phyloP scores from a whole-genome alignment of 2,329 filamentous ascomycete genomes.

The Mycosphaerella arachidis region DNA sequence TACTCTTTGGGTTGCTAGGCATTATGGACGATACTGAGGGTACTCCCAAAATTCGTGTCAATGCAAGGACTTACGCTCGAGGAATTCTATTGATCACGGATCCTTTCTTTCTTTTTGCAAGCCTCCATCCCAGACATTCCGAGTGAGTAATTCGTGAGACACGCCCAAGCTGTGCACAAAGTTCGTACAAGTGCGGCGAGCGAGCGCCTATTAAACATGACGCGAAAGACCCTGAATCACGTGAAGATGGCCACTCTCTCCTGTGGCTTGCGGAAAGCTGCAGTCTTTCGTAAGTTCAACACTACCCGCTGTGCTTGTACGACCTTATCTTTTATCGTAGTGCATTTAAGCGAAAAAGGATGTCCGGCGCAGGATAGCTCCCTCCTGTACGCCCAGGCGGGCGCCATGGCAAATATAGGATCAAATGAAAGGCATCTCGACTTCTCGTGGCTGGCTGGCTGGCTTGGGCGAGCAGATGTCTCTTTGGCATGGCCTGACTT shows the following conservation, averaged over 20 bases:
- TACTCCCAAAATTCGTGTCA: neutral
- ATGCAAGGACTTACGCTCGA: too few species aligned
- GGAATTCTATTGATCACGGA: neutral
- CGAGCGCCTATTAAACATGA: too few species aligned
- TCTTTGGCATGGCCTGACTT: neutral
- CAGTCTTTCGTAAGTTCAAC: neutral
- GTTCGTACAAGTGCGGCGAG: too few species aligned
- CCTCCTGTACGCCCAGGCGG: neutral
- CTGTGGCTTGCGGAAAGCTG: neutral
- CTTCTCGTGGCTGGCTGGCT: neutral
- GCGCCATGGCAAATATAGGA: neutral
- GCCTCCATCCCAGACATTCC: too few species aligned
- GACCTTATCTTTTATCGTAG: neutral
- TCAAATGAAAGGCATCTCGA: neutral
- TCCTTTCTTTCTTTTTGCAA: too few species aligned
- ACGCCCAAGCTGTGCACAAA: too few species aligned
- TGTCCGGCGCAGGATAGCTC: neutral
- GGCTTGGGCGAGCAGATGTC: neutral
- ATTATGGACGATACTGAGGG: neutral
- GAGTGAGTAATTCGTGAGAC: too few species aligned
- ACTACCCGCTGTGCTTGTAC: neutral
- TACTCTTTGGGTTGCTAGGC: neutral
- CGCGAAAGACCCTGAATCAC: neutral
- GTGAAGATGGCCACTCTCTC: neutral
- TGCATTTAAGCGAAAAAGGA: neutral